Percentiles rank a stretch among this genome's conserved stretches.
Evolutionary conservation across 305 asterid species (phyloP).

Genomic region (Stenogyne calaminthoides): DNA sequence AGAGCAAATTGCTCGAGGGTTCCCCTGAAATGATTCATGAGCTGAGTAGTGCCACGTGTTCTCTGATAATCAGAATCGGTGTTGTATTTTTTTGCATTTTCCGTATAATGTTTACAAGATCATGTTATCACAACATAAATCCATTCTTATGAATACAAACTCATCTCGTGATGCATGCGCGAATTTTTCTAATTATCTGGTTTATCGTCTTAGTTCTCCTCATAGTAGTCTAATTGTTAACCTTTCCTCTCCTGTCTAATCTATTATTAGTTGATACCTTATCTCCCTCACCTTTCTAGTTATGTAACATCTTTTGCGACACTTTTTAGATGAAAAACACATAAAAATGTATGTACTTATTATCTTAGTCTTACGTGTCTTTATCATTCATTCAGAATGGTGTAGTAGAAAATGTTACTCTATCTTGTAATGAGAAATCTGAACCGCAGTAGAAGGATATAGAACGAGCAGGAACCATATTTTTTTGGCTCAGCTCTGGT

Average conservation of each 20-base stretch:
- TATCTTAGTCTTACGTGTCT: background rate
- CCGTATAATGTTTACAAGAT: background rate
- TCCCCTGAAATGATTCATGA: background rate
- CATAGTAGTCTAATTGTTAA: background rate
- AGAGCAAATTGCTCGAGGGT: background rate
- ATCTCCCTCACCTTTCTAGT: background rate
- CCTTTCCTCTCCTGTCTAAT: background rate
- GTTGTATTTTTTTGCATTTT: background rate
- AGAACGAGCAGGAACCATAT: background rate
- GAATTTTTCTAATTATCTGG: background rate
- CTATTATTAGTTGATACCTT: background rate
- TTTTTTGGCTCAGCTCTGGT: no score
- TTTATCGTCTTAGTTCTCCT: background rate
- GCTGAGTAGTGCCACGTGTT: background rate
- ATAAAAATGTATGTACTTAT: background rate
- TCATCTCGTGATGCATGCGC: background rate
- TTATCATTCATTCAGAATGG: background rate
- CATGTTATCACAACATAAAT: background rate
- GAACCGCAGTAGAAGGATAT: background rate
- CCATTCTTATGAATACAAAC: background rate
- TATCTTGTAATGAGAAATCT: background rate
- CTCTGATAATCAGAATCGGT: background rate
- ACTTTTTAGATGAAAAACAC: background rate
- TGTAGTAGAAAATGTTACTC: background rate
- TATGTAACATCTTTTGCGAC: background rate